These are phyloP conservation scores for Lipomyces starkeyi DNA, from an alignment of 805 yeast genomes.

Conservation along the genomic window DNA sequence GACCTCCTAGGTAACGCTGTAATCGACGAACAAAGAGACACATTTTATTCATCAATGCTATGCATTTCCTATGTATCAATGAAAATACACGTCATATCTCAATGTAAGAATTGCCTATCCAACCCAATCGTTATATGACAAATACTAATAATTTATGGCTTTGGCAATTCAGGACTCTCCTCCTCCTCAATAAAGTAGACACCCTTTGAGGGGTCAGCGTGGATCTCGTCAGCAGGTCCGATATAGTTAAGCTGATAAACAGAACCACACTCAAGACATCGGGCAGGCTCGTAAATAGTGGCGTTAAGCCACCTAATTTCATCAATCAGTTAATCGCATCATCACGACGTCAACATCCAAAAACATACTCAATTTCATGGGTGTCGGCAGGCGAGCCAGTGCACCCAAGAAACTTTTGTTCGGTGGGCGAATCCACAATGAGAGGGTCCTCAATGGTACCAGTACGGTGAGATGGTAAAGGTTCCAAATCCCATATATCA, in stretches of 20 bases:
- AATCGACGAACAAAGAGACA: not conserved
- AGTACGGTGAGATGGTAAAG: slow-evolving; percentile 82
- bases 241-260: slow-evolving; percentile 87
- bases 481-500: slow-evolving; percentile 83
- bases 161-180: not conserved
- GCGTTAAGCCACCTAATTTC: slow-evolving; percentile 27
- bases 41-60: not conserved
- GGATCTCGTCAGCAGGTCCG: slow-evolving; percentile 68
- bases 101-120: not conserved
- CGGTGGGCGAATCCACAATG: slow-evolving; percentile 79
- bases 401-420: slow-evolving; percentile 79
- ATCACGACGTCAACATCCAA: slow-evolving; percentile 55
- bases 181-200: slow-evolving; percentile 1
- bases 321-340: slow-evolving; percentile 29
- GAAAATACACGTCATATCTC: not conserved
- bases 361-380: slow-evolving; percentile 90
- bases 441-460: slow-evolving; percentile 93
- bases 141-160: not conserved
- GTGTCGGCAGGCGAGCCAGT: slow-evolving; percentile 94
- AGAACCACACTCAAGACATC: slow-evolving; percentile 99
- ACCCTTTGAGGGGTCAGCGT: slow-evolving; percentile 55
- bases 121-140: slow-evolving; percentile 1
- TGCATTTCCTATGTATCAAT: not conserved
- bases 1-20: not conserved
- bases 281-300: slow-evolving; percentile 66